These are phyloP conservation scores for Yamadazyma dendronema DNA, from an alignment of 1,139 yeast genomes.

Conservation along the genomic window DNA sequence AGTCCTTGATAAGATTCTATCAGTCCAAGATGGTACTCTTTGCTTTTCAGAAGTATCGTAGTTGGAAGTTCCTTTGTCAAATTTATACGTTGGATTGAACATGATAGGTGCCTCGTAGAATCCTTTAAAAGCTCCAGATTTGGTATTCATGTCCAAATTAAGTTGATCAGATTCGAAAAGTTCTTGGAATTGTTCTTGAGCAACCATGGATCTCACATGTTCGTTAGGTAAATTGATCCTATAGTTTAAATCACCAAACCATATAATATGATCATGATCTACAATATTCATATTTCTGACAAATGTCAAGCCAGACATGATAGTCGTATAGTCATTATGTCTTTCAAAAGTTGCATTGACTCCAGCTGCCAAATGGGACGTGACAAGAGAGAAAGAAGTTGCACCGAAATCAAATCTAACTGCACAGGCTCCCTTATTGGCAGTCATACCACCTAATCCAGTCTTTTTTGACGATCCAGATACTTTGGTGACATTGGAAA, in stretches of 20 bases:
- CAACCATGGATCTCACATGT: slow-evolving; percentile 61
- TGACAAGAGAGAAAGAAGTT: slow-evolving; percentile 78
- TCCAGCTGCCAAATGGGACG: slow-evolving; percentile 96
- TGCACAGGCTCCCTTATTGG: slow-evolving; percentile 91
- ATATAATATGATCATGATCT: slow-evolving; percentile 83
- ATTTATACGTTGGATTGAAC: slow-evolving; percentile 91
- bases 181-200: slow-evolving; percentile 42
- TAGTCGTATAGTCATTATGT: slow-evolving; percentile 81
- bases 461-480: slow-evolving; percentile 83
- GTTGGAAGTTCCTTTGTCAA: slow-evolving; percentile 78
- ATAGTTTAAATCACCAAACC: slow-evolving; percentile 97
- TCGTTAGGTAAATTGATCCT: slow-evolving; percentile 77
- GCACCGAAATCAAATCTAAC: slow-evolving; percentile 75
- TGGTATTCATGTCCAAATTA: slow-evolving; percentile 65
- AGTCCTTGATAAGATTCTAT: slow-evolving; percentile 63
- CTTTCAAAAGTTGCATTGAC: slow-evolving; percentile 79
- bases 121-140: slow-evolving; percentile 78
- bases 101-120: slow-evolving; percentile 77
- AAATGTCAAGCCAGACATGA: slow-evolving; percentile 74
- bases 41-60: slow-evolving; percentile 92
- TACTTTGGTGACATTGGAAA: slow-evolving; percentile 65
- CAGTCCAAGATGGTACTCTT: slow-evolving; percentile 97
- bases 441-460: slow-evolving; percentile 89
- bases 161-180: slow-evolving; percentile 79
- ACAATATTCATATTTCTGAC: slow-evolving; percentile 65